A percentile compares a stretch with the other conserved stretches of the same genome.
These are phyloP conservation scores for Leishmania mexicana DNA, from an alignment of 208 protist species.

Conservation along the genomic window DNA sequence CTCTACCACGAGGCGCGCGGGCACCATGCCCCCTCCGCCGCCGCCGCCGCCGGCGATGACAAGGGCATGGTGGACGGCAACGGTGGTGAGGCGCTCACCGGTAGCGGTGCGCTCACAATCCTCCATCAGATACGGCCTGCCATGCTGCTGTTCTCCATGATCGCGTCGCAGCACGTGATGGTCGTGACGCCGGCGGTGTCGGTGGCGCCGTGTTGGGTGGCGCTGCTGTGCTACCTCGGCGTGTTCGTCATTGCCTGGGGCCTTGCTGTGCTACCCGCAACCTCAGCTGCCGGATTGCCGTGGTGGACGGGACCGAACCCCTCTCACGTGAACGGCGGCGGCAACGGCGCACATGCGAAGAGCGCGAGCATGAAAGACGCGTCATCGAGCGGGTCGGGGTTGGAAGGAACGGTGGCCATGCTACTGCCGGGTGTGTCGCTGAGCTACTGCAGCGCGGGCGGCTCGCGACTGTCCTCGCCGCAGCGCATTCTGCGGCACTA, in stretches of 20 bases:
- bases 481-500: background rate
- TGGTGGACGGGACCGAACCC: too few species aligned
- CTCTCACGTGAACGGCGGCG: background rate
- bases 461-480: background rate
- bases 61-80: background rate
- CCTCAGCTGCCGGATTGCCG: background rate
- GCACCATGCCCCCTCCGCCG: background rate
- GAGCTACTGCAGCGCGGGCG: too few species aligned
- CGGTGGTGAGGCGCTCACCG: background rate
- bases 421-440: background rate
- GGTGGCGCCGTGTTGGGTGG: constrained; percentile 12
- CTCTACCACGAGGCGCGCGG: constrained; percentile 9
- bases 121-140: constrained; percentile 14
- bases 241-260: constrained; percentile 2
- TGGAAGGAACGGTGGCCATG: background rate
- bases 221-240: constrained; percentile 5
- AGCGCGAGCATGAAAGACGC: background rate
- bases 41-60: constrained; percentile 1
- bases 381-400: background rate
- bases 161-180: constrained; percentile 10
- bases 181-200: constrained; percentile 6
- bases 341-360: background rate
- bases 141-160: constrained; percentile 12
- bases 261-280: background rate
- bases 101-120: constrained; percentile 8